Evolutionary conservation across 805 yeast genomes (phyloP), one percentile per base, ranked within the genome.

Genomic region (Deakozyma indianensis): DNA sequence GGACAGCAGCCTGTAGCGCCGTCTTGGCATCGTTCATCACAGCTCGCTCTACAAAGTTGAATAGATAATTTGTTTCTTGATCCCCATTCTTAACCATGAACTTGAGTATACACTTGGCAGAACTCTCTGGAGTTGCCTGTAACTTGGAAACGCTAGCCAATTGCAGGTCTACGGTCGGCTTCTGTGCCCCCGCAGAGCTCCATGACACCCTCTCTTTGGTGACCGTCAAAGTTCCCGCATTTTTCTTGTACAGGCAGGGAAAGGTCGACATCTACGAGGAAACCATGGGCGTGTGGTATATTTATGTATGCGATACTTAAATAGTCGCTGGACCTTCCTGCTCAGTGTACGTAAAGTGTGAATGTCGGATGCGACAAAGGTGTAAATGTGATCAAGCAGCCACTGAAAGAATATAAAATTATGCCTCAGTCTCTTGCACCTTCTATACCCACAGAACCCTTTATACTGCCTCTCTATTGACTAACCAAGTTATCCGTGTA

Each of bases 31-130:
- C 38, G 18, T 32, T n/a, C 38, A 32, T 32, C 20, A 14, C 38
- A n/a, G 38, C 9, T n/a, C 38, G 11, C 38, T 32, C 38, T 14
- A 32, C 38, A n/a, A 32, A 32, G 38, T 32, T 32, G 38, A 32
- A 32, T 32, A 32, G 16, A 32, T 32, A 32, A n/a, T 32, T 32
- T 9, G 18, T n/a, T 20, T 32, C 38, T n/a, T 32, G 38, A n/a
- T 32, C 38, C 7, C 18, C 18, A 20, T 7, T 5, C 18, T 32
- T 32, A 20, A 20, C 38, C 11, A 32, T 20, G 18, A 32, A 14
- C 18, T 32, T 32, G 7, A 32, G 18, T 14, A 32, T 32, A n/a
- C 38, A 32, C 18, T 32, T 32, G 18, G 38, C 38, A 7, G 38
- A 32, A 7, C 18, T 9, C 16, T 32, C 38, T 14, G 38, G 38